phyloP scores from a whole-genome alignment of 169 alveolate genomes.

The Pseudocohnilembus persalinus region DNA sequence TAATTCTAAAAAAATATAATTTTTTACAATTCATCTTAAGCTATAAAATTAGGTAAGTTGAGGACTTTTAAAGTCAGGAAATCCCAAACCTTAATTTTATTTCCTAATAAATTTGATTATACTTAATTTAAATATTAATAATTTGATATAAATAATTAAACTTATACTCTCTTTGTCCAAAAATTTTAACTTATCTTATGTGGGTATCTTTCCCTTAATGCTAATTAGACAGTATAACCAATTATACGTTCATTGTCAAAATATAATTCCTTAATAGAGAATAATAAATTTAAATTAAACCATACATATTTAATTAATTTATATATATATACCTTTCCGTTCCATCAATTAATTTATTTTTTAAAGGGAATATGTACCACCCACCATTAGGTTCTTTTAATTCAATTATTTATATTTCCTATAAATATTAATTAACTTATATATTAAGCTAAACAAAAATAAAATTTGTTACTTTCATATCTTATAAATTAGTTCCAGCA shows the following conservation, averaged over 20 bases:
- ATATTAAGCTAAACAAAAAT: not conserved
- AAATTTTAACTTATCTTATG: slow-evolving; percentile 74
- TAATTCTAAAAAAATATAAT: not conserved
- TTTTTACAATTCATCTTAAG: slow-evolving; percentile 26
- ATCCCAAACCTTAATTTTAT: slow-evolving; percentile 38
- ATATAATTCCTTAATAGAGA: slow-evolving; percentile 59
- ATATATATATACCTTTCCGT: slow-evolving; percentile 51
- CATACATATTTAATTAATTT: not conserved
- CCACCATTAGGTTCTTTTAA: slow-evolving; percentile 85
- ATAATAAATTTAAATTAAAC: too few species aligned
- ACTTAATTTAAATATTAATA: too few species aligned
- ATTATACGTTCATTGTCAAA: slow-evolving; percentile 74
- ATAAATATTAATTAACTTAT: slow-evolving; percentile 7
- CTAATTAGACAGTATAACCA: slow-evolving; percentile 75
- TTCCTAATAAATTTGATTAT: too few species aligned
- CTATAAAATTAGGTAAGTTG: slow-evolving; percentile 38
- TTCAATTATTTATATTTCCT: slow-evolving; percentile 75
- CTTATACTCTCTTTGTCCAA: slow-evolving; percentile 77
- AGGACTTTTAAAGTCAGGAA: slow-evolving; percentile 42
- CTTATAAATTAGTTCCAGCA: slow-evolving; percentile 80
- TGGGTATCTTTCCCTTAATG: slow-evolving; percentile 87
- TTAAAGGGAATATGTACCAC: slow-evolving; percentile 77
- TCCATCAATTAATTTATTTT: slow-evolving; percentile 54
- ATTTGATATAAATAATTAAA: not conserved
- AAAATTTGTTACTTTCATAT: slow-evolving; percentile 42